Percentiles rank a stretch among this genome's conserved stretches.
These are phyloP conservation scores for Eucalyptus erythrocorys DNA, from an alignment of 345 rosid species.

Conservation along the genomic window DNA sequence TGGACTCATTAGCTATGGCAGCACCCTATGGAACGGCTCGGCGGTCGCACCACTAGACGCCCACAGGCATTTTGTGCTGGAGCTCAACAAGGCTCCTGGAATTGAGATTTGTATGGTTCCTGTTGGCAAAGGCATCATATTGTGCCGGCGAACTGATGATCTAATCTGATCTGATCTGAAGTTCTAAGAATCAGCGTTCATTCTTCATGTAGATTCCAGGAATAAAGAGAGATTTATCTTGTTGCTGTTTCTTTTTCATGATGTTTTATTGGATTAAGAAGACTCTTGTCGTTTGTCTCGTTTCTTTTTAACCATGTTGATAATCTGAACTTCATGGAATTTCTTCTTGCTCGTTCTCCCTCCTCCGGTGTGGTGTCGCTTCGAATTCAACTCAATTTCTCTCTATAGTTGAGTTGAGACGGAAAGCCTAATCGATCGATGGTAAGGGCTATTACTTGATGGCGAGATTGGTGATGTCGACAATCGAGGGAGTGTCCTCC, in stretches of 20 bases:
- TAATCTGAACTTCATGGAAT: too few species aligned
- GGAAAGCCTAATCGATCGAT: too few species aligned
- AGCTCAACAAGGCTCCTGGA: conserved; percentile 96
- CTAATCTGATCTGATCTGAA: neutral
- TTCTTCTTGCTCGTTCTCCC: too few species aligned
- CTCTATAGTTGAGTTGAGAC: too few species aligned
- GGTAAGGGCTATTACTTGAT: too few species aligned
- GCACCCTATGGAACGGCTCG: conserved; percentile 93
- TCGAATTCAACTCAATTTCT: too few species aligned
- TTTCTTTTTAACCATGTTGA: too few species aligned
- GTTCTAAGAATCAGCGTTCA: neutral
- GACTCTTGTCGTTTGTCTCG: too few species aligned
- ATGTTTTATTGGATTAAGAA: neutral
- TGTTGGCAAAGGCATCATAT: conserved; percentile 88
- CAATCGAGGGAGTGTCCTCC: neutral
- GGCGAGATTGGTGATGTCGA: too few species aligned
- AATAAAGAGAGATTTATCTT: too few species aligned
- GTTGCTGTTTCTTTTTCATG: neutral
- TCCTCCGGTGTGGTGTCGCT: too few species aligned
- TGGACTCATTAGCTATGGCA: conserved; percentile 89
- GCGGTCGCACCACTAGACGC: conserved; percentile 86
- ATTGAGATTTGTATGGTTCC: conserved; percentile 95
- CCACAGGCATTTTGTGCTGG: conserved; percentile 76
- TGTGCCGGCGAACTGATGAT: conserved; percentile 69
- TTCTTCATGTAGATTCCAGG: neutral